Conservation (phyloP, 768 basidiomycete species). For the Lentinula detonsa region DNA sequence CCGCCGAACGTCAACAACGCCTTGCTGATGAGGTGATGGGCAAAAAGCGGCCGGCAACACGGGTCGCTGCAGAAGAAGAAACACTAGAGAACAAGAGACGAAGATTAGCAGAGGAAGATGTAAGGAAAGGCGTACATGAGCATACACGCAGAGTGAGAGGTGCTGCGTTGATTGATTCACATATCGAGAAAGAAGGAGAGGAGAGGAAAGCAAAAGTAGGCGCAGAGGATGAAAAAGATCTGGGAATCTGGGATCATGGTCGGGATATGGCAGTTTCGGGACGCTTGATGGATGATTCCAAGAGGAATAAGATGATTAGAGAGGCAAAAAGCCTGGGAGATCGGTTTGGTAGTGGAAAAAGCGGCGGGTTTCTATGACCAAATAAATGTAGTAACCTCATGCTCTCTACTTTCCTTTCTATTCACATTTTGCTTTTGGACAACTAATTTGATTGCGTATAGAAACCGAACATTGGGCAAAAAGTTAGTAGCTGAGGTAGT, state of each 20-base stretch:
- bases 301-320: slow-evolving; percentile 68
- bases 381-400: background rate
- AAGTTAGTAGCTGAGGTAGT: too few relatives aligned
- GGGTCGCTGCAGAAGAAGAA: slow-evolving; percentile 33
- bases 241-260: slow-evolving; percentile 85
- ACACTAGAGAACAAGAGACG: slow-evolving; percentile 47
- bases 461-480: too few relatives aligned
- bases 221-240: slow-evolving; percentile 25
- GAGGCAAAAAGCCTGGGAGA: slow-evolving; percentile 81
- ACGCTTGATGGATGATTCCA: slow-evolving; percentile 82
- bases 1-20: slow-evolving; percentile 84
- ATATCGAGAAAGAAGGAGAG: slow-evolving; percentile 21
- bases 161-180: slow-evolving; percentile 49
- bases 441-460: too few relatives aligned
- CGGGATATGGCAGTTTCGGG: slow-evolving; percentile 88
- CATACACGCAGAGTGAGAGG: slow-evolving; percentile 62
- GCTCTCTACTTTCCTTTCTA: too few relatives aligned
- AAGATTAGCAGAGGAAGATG: slow-evolving; percentile 58
- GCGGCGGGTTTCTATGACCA: slow-evolving; percentile 51
- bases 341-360: slow-evolving; percentile 71
- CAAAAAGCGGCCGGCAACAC: slow-evolving; percentile 67
- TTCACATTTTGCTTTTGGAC: too few relatives aligned
- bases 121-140: slow-evolving; percentile 68
- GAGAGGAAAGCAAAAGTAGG: background rate
- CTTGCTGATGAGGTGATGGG: slow-evolving; percentile 95